Evolutionary conservation across 1,284 basidiomycete genomes (phyloP), one percentile per base, ranked within the genome.

Genomic region (Ceratorhiza oryzae-sativae): DNA sequence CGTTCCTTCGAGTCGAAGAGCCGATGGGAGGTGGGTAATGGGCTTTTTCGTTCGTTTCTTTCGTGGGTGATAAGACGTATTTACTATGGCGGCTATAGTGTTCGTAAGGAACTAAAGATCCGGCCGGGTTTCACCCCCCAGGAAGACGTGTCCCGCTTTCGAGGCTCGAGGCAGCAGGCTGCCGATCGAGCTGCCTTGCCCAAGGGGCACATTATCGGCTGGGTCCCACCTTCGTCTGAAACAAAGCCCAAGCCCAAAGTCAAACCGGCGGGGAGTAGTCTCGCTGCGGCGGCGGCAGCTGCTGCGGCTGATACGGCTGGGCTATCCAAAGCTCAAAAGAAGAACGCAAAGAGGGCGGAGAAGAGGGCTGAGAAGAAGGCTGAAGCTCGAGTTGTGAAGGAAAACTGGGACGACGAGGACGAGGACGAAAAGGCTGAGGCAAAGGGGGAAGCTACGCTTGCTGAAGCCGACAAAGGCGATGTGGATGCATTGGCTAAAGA

Each of bases 71-170:
- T 55, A 36, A 20, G 39, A 61, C 39, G 20, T n/a, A 48, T 23
- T 34, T 45, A 23, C 49, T 30, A 23, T 60, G 45, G 56, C 56
- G 39, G 34, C 32, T n/a, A 20, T 61, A 97, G 95, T 56, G 81
- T 94, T 25, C 90, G 96, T 72, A 97, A 96, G 80, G 88, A 97
- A 80, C 84, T 92, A 74, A 96, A 91, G 82, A 90, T 98, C 75
- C 86, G 95, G 39, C 95, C 95, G 0, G 96, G 96, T 0, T 98
- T 90, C 81, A 97, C 94, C 0, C 96, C 96, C 0, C 93, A 94
- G 79, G 96, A 98, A 80, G 96, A 98, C 81, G 87, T 97, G 13
- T 85, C 86, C 39, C 88, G 89, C 46, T 98, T 96, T 80, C 87
- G 94, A 56, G 88, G 91, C 25, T 85, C 88, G 55, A 87, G 88